These are phyloP conservation scores for Tuber calosporum DNA, from an alignment of 495 filamentous ascomycete genomes.

Conservation along the genomic window DNA sequence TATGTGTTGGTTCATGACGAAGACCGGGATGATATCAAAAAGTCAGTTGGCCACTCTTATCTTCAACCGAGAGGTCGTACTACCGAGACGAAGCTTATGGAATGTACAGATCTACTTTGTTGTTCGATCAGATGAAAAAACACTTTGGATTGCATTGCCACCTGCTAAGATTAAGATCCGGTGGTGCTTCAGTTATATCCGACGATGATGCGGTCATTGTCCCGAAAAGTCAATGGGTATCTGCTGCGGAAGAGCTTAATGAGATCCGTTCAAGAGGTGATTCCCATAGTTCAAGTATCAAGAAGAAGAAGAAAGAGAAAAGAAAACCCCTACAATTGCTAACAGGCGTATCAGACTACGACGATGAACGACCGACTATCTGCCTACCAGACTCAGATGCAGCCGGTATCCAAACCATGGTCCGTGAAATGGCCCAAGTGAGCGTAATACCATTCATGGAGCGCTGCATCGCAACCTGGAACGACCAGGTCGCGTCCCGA, in stretches of 20 bases:
- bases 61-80: not conserved
- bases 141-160: constrained; percentile 95
- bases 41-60: constrained; percentile 53
- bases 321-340: constrained; percentile 30
- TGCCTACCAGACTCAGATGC: constrained; percentile 90
- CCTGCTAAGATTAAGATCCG: constrained; percentile 70
- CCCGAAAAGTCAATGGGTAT: constrained; percentile 77
- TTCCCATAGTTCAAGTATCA: not conserved
- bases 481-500: constrained; percentile 90
- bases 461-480: constrained; percentile 80
- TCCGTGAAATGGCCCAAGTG: constrained; percentile 87
- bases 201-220: constrained; percentile 85
- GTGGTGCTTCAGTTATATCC: constrained; percentile 70
- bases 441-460: constrained; percentile 94
- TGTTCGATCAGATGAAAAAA: constrained; percentile 97
- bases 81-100: constrained; percentile 16
- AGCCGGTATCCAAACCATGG: constrained; percentile 73
- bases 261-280: constrained; percentile 60
- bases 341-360: constrained; percentile 30
- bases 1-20: constrained; percentile 98
- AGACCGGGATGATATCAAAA: constrained; percentile 81
- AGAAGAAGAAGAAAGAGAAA: not conserved
- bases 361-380: constrained; percentile 53
- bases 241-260: constrained; percentile 74
- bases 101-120: constrained; percentile 34